Base-by-base conservation (phyloP, 2,329 filamentous ascomycete species). In the Penicillium aurantiogriseum region DNA sequence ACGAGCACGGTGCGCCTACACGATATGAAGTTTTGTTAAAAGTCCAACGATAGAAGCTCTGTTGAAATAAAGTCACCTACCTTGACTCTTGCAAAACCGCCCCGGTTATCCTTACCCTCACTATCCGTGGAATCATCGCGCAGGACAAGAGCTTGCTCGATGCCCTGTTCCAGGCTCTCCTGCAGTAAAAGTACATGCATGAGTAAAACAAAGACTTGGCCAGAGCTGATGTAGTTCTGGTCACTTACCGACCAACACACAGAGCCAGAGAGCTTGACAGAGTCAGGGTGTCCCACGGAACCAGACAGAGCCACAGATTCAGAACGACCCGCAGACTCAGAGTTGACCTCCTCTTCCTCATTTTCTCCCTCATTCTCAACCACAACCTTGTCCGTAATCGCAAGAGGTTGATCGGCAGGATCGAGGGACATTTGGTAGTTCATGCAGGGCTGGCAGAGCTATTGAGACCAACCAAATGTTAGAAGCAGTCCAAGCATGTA, bases 361-460 rank as follows among this genome's bases (percentile, higher is more conserved):
- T 36, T 23, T 10, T 44, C 25, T 27, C 10, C 4, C 3, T n/a
- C 25, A 6, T 55, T 10, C 11, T 10, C 25, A 29, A 5, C 19
- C 27, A n/a, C 48, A 25, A 5, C 15, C 8, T 51, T 43, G 15
- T 51, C 40, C 9, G 1, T 31, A 13, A 52, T 35, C 5, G 50
- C 50, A 38, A 43, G 53, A 36, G 21, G 38, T 11, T 45, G 25
- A 21, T 36, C 39, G 11, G 5, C 15, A 13, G 46, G 13, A 29
- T 51, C 46, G 13, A 56, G 53, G 15, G 53, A 56, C 21, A 44
- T 33, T 47, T 56, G 46, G 36, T 62, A 62, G 57, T 57, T 58
- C 52, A 57, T 57, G 39, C 63, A 60, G 23, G 48, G 51, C 31
- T 54, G 27, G 29, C 46, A 54, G 29, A 54, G 9, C 46, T 57